A percentile compares a stretch with the other conserved stretches of the same genome.
These are phyloP conservation scores for Diplodia sapinea DNA, from an alignment of 2,329 filamentous ascomycete species.

Conservation along the genomic window DNA sequence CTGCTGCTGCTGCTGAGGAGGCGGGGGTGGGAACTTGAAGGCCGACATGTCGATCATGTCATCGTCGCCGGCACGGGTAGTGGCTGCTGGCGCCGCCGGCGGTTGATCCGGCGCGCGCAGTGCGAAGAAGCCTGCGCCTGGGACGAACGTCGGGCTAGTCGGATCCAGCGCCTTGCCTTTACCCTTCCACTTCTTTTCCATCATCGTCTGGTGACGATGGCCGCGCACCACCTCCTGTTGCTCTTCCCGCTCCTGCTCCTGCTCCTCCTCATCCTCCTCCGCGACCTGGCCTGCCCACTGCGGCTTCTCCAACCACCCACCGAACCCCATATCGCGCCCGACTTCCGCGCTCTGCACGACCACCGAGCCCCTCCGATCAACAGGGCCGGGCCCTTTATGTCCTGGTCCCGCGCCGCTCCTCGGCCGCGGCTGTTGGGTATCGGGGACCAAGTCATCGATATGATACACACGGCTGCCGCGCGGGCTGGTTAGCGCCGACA, in stretches of 20 bases:
- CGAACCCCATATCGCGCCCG: slow-evolving; percentile 1
- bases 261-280: too few relatives aligned
- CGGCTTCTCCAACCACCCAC: background rate
- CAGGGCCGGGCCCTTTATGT: background rate
- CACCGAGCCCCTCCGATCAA: too few relatives aligned
- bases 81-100: background rate
- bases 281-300: too few relatives aligned
- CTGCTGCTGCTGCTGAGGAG: too few relatives aligned
- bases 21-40: background rate
- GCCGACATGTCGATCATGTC: background rate
- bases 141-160: slow-evolving; percentile 16
- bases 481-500: slow-evolving; percentile 2
- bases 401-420: too few relatives aligned
- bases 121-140: slow-evolving; percentile 11
- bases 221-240: too few relatives aligned
- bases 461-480: slow-evolving; percentile 15
- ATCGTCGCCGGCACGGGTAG: background rate
- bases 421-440: background rate
- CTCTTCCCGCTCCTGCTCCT: too few relatives aligned
- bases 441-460: slow-evolving; percentile 18
- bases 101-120: background rate
- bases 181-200: background rate
- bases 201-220: background rate
- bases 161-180: slow-evolving; percentile 14
- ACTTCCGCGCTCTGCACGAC: background rate